Evolutionary conservation across 1,284 basidiomycete genomes (phyloP), one percentile per base, ranked within the genome.

Genomic region (Ceratobasidium sp.): DNA sequence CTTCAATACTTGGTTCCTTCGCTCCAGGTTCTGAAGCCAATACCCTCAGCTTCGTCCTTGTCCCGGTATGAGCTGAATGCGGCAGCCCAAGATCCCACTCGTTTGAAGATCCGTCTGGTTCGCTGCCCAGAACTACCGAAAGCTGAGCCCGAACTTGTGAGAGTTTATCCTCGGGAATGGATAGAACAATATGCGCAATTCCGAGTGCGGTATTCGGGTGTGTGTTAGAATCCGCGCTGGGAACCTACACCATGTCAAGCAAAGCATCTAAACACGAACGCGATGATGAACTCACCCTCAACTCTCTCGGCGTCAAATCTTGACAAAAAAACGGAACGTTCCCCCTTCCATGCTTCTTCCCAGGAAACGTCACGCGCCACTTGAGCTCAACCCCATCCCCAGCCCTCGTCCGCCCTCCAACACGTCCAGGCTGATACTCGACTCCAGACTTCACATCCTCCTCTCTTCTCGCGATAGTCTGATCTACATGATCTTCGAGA

Each of bases 291-390:
- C 89, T 20, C 79, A 92, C 92, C 83, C 92, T 84, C 83, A 87
- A 86, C 3, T 83, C 80, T 66, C 92, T 84, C 3, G 90, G 88
- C 9, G 91, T 93, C 2, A 92, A 83, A 82, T 93, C 92, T 28
- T 91, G 90, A 81, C 92, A 93, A 82, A 91, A 93, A 82, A 93
- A 93, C 23, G 92, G 92, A 17, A 90, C 81, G 1, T 81, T 80
- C 0, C 88, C 86, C 0, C 85, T 83, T 6, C 79, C 79, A 9
- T 80, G 79, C 2, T 79, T 20, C 20, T 42, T 46, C 17, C 78
- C 79, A 0, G 90, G 85, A 0, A 85, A 83, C 3, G 86, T 88
- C 52, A 92, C 87, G 54, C 89, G 82, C 92, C 92, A 93, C 80
- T 89, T 83, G 56, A 93, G 80, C 38, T 86, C 83, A 40, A 85